phyloP scores from a whole-genome alignment of 2,329 filamentous ascomycete genomes.

The Catunica adiposa region DNA sequence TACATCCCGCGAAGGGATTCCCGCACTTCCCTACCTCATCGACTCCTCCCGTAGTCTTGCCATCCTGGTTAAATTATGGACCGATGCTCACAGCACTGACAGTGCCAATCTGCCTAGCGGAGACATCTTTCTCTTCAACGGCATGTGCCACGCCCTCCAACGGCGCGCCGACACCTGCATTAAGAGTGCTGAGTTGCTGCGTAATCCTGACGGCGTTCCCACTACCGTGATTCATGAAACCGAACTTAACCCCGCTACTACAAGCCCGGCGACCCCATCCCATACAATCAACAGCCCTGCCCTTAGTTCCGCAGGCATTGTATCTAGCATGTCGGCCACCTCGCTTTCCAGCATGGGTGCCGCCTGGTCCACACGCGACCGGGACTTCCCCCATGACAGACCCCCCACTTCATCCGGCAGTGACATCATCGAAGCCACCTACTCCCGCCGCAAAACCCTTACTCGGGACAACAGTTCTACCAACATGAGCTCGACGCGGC shows the following conservation, averaged over 20 bases:
- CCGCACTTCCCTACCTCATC: constrained; percentile 80
- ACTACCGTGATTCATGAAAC: not conserved
- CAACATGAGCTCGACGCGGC: not conserved
- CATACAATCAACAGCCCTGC: not conserved
- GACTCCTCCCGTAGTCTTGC: constrained; percentile 78
- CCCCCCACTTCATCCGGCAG: constrained; percentile 37
- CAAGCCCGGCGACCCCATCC: not conserved
- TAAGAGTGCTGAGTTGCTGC: constrained; percentile 30
- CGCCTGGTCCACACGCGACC: constrained; percentile 16
- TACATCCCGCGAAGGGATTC: constrained; percentile 77
- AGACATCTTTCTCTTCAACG: constrained; percentile 37
- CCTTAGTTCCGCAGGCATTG: constrained; percentile 14
- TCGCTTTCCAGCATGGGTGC: constrained; percentile 3
- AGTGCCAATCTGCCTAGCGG: constrained; percentile 26
- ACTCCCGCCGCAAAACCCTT: constrained; percentile 7
- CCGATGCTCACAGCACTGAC: constrained; percentile 33
- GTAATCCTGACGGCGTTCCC: constrained; percentile 16
- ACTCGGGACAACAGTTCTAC: not conserved
- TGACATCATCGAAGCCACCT: constrained; percentile 22
- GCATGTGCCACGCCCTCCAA: constrained; percentile 33
- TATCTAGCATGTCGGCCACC: constrained; percentile 15
- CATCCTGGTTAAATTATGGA: constrained; percentile 65
- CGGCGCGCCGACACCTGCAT: constrained; percentile 35
- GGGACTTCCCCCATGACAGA: constrained; percentile 20
- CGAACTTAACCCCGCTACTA: constrained; percentile 2